These are phyloP conservation scores for Neonectria hederae DNA, from an alignment of 2,329 filamentous ascomycete species.

Conservation along the genomic window DNA sequence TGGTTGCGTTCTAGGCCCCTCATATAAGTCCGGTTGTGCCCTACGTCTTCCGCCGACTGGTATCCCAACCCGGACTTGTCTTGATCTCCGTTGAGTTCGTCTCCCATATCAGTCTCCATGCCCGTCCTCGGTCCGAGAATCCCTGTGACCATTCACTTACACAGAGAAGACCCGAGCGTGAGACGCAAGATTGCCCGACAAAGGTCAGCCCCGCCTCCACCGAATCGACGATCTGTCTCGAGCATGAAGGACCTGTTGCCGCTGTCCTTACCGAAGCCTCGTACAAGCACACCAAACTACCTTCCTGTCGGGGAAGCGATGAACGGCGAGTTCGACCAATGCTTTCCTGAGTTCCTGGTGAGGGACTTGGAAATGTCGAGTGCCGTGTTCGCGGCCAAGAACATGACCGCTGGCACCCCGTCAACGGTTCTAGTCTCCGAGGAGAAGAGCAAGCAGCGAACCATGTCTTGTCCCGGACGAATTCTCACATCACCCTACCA, in stretches of 20 bases:
- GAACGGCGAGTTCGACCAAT: conserved; percentile 51
- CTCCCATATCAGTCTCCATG: conserved; percentile 22
- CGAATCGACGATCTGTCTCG: conserved; percentile 48
- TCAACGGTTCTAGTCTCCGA: conserved; percentile 47
- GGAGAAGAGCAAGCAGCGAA: conserved; percentile 34
- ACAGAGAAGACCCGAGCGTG: conserved; percentile 33
- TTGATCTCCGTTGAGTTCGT: conserved; percentile 21
- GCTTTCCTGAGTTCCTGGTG: conserved; percentile 65
- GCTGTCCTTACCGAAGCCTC: conserved; percentile 46
- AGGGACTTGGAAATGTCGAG: conserved; percentile 61
- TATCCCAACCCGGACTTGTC: conserved; percentile 20
- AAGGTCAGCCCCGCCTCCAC: conserved; percentile 31
- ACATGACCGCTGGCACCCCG: conserved; percentile 63
- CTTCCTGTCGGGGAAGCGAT: conserved; percentile 40
- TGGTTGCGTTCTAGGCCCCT: conserved; percentile 33
- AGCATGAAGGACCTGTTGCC: conserved; percentile 53
- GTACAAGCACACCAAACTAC: conserved; percentile 35
- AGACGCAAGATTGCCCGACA: conserved; percentile 21
- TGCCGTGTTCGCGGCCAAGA: conserved; percentile 58
- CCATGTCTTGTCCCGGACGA: conserved; percentile 30
- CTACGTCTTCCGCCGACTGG: conserved; percentile 17
- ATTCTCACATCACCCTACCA: conserved; percentile 41
- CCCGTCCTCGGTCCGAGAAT: conserved; percentile 31
- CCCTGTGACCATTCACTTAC: conserved; percentile 39
- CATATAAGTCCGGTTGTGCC: conserved; percentile 32